Evolutionary conservation across 2,329 filamentous ascomycete species (phyloP).

Genomic region (Aaosphaeria pasadenensis): DNA sequence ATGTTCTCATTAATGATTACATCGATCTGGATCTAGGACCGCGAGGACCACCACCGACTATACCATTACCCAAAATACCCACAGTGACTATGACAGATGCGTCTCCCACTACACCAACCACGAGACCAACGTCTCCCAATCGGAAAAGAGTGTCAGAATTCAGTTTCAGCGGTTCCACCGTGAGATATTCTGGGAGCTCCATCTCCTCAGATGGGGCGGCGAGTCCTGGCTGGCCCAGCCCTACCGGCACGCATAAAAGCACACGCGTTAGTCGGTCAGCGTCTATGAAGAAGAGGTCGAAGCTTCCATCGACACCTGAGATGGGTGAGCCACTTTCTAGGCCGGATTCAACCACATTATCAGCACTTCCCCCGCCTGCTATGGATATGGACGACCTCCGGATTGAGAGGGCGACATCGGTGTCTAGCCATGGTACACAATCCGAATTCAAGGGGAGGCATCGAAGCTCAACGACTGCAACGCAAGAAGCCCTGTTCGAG

Average conservation of each 20-base stretch:
- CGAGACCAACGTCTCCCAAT: conserved; percentile 7
- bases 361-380: conserved; percentile 22
- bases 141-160: conserved; percentile 23
- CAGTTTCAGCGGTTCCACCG: conserved; percentile 66
- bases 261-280: conserved; percentile 5
- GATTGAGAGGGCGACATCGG: conserved; percentile 9
- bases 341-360: conserved; percentile 9
- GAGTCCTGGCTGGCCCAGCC: conserved; percentile 12
- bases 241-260: not conserved
- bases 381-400: conserved; percentile 13
- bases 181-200: conserved; percentile 83
- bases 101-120: not conserved
- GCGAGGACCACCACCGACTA: not conserved
- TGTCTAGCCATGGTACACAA: conserved; percentile 16
- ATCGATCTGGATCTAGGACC: too few species aligned
- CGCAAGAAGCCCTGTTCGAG: conserved; percentile 37
- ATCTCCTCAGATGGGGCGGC: conserved; percentile 70
- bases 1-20: too few species aligned
- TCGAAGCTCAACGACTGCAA: conserved; percentile 29
- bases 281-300: conserved; percentile 6
- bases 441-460: conserved; percentile 21
- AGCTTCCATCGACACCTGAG: conserved; percentile 14
- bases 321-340: conserved; percentile 9
- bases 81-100: not conserved
- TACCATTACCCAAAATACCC: not conserved